Conservation (phyloP, 306 rosid genomes). For the Cucumis cinereus region DNA sequence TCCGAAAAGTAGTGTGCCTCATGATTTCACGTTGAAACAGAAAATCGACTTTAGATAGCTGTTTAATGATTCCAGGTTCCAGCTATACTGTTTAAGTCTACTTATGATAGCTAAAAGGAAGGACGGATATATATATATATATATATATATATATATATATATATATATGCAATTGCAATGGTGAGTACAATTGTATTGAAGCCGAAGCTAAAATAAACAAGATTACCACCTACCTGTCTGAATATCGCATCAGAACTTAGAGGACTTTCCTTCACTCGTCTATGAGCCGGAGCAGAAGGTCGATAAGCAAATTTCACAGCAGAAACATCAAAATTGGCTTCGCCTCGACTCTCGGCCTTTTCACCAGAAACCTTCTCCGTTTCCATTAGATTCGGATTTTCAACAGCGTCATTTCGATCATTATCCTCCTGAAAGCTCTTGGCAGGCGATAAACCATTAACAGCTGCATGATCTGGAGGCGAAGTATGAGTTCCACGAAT, state of each 20-base stretch:
- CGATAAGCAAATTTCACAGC: slow-evolving; percentile 34
- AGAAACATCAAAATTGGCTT: slow-evolving; percentile 10
- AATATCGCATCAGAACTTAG: slow-evolving; percentile 81
- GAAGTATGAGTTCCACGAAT: slow-evolving; percentile 15
- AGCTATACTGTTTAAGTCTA: background rate
- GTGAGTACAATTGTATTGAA: background rate
- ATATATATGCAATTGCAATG: background rate
- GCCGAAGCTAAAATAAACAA: slow-evolving; percentile 1
- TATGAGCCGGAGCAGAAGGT: slow-evolving; percentile 76
- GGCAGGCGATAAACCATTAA: slow-evolving; percentile 16
- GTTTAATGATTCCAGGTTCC: background rate
- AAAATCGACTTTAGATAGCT: background rate
- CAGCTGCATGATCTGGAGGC: slow-evolving; percentile 18
- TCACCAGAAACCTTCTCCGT: slow-evolving; percentile 14
- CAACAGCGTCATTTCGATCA: slow-evolving; percentile 20
- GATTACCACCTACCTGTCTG: slow-evolving; percentile 41
- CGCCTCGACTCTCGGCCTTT: slow-evolving; percentile 7
- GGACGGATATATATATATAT: background rate
- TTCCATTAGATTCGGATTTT: background rate
- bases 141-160: too few relatives aligned
- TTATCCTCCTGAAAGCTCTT: slow-evolving; percentile 17
- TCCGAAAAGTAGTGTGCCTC: background rate
- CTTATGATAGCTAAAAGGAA: background rate
- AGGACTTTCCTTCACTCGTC: slow-evolving; percentile 69
- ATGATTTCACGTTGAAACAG: background rate